Conservation (phyloP, 2,329 filamentous ascomycete genomes). For the Ascochyta viciae-villosae region DNA sequence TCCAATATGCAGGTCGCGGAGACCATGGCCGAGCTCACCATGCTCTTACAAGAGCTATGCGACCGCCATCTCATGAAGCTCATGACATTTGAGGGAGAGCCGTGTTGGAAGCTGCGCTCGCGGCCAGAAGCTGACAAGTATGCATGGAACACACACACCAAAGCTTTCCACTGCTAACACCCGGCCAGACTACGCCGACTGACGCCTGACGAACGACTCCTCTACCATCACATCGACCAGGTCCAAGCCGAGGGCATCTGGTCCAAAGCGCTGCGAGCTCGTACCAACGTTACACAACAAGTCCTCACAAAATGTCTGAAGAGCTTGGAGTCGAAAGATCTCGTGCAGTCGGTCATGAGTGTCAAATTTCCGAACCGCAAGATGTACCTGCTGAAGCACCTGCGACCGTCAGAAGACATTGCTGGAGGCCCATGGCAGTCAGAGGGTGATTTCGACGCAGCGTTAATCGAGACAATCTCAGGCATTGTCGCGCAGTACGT, state of each 20-base stretch:
- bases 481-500: slow-evolving; percentile 77
- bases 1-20: slow-evolving; percentile 47
- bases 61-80: slow-evolving; percentile 48
- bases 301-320: slow-evolving; percentile 83
- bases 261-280: slow-evolving; percentile 82
- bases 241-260: slow-evolving; percentile 87
- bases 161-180: slow-evolving; percentile 15
- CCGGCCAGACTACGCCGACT: slow-evolving; percentile 52
- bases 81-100: slow-evolving; percentile 45
- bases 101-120: slow-evolving; percentile 48
- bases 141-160: background rate
- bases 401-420: slow-evolving; percentile 86
- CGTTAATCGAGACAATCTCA: slow-evolving; percentile 81
- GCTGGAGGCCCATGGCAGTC: slow-evolving; percentile 96
- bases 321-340: slow-evolving; percentile 78
- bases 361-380: slow-evolving; percentile 91
- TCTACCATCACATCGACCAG: slow-evolving; percentile 89
- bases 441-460: slow-evolving; percentile 86
- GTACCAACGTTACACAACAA: slow-evolving; percentile 83
- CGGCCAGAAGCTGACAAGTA: slow-evolving; percentile 48
- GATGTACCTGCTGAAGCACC: slow-evolving; percentile 90
- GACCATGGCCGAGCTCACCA: slow-evolving; percentile 41
- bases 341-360: slow-evolving; percentile 89
- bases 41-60: slow-evolving; percentile 43
- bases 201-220: slow-evolving; percentile 75